Evolutionary conservation across 2,329 filamentous ascomycete species (phyloP).

Genomic region (Lasiodiplodia sp.): DNA sequence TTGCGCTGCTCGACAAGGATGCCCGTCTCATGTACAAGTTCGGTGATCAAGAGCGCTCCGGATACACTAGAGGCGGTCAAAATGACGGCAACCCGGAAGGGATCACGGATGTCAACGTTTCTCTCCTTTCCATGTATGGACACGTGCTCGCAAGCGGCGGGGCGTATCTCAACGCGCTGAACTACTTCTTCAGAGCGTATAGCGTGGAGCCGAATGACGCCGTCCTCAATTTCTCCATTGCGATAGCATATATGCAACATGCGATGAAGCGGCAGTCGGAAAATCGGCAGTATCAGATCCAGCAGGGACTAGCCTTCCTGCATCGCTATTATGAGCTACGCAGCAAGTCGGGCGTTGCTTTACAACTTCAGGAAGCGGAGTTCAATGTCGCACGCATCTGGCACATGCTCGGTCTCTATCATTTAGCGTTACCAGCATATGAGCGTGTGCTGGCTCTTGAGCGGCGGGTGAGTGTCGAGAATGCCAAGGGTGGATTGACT

Average conservation of each 20-base stretch:
- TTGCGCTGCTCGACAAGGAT: constrained; percentile 63
- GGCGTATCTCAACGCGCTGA: constrained; percentile 82
- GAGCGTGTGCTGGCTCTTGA: constrained; percentile 62
- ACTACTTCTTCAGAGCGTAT: constrained; percentile 76
- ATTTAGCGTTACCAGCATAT: constrained; percentile 78
- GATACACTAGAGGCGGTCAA: constrained; percentile 47
- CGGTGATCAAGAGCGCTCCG: constrained; percentile 45
- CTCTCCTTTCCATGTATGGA: constrained; percentile 85
- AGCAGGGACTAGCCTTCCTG: constrained; percentile 85
- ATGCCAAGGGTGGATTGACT: constrained; percentile 31
- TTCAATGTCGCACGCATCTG: constrained; percentile 82
- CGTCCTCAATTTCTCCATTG: constrained; percentile 81
- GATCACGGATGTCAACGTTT: constrained; percentile 70
- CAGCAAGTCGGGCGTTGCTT: constrained; percentile 49
- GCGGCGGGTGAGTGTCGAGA: constrained; percentile 50
- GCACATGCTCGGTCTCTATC: constrained; percentile 75
- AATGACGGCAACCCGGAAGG: constrained; percentile 48
- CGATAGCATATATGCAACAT: constrained; percentile 79
- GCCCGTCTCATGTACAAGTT: constrained; percentile 55
- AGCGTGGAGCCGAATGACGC: constrained; percentile 78
- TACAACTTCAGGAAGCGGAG: constrained; percentile 75
- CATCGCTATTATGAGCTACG: constrained; percentile 74
- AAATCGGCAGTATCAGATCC: constrained; percentile 86
- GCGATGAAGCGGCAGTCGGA: constrained; percentile 87
- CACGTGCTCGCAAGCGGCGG: constrained; percentile 87